Base-by-base conservation (phyloP, 164 flowering plant genomes). In the Magnolia changhungtana region DNA sequence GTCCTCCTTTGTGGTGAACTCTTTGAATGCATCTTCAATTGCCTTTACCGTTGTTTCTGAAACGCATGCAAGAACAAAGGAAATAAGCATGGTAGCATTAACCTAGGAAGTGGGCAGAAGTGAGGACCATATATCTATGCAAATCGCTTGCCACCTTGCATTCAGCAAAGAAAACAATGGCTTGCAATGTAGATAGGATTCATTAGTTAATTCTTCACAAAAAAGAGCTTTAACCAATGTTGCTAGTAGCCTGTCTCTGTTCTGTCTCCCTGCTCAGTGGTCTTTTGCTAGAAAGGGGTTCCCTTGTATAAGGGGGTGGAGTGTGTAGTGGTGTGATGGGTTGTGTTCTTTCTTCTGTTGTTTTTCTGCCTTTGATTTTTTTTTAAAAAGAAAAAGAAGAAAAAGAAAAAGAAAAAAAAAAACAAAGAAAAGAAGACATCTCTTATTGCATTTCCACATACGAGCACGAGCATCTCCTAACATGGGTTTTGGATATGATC, bases 21-120 rank as follows among this genome's bases (percentile, higher is more conserved):
- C 99, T 74, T 94, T 94, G 84, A 96, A 96, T 52, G 98, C 90
- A 83, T 96, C 99, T 85, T 96, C 99, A 84, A 96, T 93, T 78
- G 81, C 83, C 85, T 94, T 94, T 16, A 94, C 92, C 1, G 98
- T 92, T 67, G 99, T 96, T 82, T 96, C 98, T 96, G 80, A 27
- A 74, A 45, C 52, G 51, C 66, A 71, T 67, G 6, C 4, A 37
- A 74, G 76, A 50, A 49, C 23, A 16, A 29, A 45, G 31, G 23
- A 72, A 61, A 64, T n/a, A 16, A 3, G 16, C 10, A 9, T 16
- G 1, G 61, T 55, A 55, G 23, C 13, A 16, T 63, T 20, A 63
- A 63, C n/a, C 19, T 63, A 63, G 61, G 16, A 16, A 55, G 10
- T 9, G 7, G 13, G 61, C 61, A 10, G 24, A 24, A 24, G 24